phyloP scores from a whole-genome alignment of 2,329 filamentous ascomycete species.

The Zymoseptoria tritici region DNA sequence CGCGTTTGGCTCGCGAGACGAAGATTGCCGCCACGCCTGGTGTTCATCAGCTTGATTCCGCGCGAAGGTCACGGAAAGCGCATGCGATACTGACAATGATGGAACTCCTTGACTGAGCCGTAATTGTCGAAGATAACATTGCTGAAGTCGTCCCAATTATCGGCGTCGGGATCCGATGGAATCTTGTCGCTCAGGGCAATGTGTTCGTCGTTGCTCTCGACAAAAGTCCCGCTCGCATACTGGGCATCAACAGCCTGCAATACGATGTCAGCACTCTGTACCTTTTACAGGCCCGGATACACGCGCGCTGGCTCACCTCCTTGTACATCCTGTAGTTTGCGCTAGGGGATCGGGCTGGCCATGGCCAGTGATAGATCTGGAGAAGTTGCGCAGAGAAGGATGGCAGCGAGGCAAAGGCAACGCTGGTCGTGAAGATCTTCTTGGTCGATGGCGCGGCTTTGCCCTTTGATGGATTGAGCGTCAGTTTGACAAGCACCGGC shows the following conservation, averaged over 20 bases:
- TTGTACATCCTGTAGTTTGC: neutral
- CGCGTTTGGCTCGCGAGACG: slow-evolving; percentile 17
- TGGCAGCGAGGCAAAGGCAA: neutral
- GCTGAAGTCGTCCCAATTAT: slow-evolving; percentile 17
- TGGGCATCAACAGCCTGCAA: neutral
- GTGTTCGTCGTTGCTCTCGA: slow-evolving; percentile 2
- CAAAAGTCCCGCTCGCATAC: neutral
- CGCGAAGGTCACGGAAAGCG: neutral
- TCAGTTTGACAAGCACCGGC: neutral
- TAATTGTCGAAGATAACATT: neutral
- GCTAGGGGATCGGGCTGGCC: neutral
- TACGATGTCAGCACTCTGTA: neutral
- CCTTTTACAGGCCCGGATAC: neutral
- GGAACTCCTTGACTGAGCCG: neutral
- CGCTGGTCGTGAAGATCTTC: neutral
- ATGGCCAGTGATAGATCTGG: slow-evolving; percentile 13
- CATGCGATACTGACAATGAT: neutral
- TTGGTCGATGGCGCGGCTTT: neutral
- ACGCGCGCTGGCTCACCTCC: neutral
- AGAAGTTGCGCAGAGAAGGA: slow-evolving; percentile 5
- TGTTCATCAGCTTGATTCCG: slow-evolving; percentile 3
- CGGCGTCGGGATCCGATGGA: slow-evolving; percentile 11
- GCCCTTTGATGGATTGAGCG: neutral
- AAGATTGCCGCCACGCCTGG: slow-evolving; percentile 12
- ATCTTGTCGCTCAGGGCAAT: slow-evolving; percentile 9